phyloP scores from a whole-genome alignment of 352 stramenopile genomes.

The Pythium aquatile region DNA sequence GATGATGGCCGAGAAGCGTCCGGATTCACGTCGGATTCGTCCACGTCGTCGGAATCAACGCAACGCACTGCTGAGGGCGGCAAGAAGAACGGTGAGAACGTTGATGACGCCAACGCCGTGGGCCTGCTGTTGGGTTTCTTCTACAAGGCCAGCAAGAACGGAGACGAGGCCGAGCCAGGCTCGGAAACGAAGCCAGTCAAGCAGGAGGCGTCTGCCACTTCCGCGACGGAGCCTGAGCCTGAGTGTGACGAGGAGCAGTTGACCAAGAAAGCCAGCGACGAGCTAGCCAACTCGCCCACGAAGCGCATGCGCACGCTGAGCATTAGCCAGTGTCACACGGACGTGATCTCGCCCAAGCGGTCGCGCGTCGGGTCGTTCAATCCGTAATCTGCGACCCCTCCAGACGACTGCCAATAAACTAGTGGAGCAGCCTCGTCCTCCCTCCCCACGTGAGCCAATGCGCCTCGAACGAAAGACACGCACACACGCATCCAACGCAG shows the following conservation, averaged over 20 bases:
- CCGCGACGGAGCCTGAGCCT: constrained; percentile 29
- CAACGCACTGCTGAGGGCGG: constrained; percentile 6
- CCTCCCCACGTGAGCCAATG: background rate
- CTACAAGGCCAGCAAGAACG: constrained; percentile 76
- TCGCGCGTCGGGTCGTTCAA: constrained; percentile 63
- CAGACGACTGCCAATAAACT: background rate
- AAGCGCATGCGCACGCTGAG: constrained; percentile 77
- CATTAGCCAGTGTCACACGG: constrained; percentile 51
- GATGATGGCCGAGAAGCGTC: constrained; percentile 28
- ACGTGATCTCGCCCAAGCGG: constrained; percentile 54
- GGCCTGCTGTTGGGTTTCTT: constrained; percentile 77
- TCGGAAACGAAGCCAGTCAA: background rate
- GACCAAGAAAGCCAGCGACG: constrained; percentile 34
- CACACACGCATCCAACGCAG: background rate
- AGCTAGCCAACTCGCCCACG: constrained; percentile 56
- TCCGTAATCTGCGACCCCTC: background rate
- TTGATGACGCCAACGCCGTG: constrained; percentile 66
- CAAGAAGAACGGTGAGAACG: constrained; percentile 32
- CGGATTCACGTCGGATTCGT: constrained; percentile 38
- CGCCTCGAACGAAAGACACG: constrained; percentile 8
- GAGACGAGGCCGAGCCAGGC: constrained; percentile 27
- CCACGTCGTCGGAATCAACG: constrained; percentile 25
- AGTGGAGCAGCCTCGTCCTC: constrained; percentile 7
- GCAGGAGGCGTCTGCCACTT: constrained; percentile 7
- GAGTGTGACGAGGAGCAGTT: constrained; percentile 30